Conservation (phyloP, 2,329 filamentous ascomycete species). For the Scedosporium boydii region DNA sequence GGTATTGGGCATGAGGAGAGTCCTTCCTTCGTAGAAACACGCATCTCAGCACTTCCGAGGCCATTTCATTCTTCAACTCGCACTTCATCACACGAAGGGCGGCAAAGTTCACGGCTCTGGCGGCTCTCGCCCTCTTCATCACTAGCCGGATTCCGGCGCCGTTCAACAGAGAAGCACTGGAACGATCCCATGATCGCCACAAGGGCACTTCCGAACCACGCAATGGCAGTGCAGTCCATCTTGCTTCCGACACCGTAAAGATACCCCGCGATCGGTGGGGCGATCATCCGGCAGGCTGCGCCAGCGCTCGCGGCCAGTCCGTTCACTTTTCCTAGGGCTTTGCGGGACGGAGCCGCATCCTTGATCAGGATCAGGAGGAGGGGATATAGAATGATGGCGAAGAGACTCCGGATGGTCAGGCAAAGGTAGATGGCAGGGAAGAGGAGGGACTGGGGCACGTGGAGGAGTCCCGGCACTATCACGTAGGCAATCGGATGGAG, state of each 20-base stretch:
- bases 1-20: not conserved
- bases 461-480: conserved; percentile 48
- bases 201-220: conserved; percentile 53
- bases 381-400: conserved; percentile 56
- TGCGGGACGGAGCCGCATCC: conserved; percentile 48
- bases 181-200: conserved; percentile 47
- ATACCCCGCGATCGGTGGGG: conserved; percentile 54
- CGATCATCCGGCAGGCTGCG: conserved; percentile 57
- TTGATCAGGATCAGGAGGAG: conserved; percentile 59
- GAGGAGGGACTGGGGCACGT: conserved; percentile 40
- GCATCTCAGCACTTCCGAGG: too few relatives aligned
- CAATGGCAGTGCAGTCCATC: conserved; percentile 49
- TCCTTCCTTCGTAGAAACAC: not conserved
- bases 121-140: not conserved
- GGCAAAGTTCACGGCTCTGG: not conserved
- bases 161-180: conserved; percentile 48
- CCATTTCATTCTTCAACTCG: not conserved
- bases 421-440: conserved; percentile 50
- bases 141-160: conserved; percentile 13
- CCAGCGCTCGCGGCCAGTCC: conserved; percentile 57
- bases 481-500: conserved; percentile 54
- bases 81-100: not conserved
- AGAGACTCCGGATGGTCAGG: conserved; percentile 47
- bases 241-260: conserved; percentile 51
- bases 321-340: conserved; percentile 54